Evolutionary conservation across 768 basidiomycete species (phyloP).

Genomic region (Lentinula sp.): DNA sequence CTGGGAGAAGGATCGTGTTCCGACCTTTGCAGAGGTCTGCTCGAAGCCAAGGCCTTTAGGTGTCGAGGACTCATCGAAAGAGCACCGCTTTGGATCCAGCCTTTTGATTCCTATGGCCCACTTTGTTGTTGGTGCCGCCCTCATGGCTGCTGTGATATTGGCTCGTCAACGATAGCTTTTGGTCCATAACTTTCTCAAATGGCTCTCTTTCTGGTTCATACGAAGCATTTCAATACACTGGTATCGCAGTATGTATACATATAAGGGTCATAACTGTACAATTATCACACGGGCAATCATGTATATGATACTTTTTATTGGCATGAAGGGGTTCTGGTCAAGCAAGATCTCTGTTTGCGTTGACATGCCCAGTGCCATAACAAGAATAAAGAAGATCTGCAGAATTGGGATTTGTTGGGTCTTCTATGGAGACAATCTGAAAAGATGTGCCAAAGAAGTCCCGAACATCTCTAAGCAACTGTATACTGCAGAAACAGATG

Average conservation of each 20-base stretch:
- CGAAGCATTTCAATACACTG: not conserved
- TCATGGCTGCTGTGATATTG: conserved; percentile 11
- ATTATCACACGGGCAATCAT: not conserved
- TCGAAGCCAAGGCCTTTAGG: conserved; percentile 13
- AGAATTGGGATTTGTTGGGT: conserved; percentile 42
- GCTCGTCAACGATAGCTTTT: not conserved
- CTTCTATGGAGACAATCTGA: conserved; percentile 66
- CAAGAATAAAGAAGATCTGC: conserved; percentile 79
- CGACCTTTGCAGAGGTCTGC: conserved; percentile 35
- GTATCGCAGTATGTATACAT: not conserved
- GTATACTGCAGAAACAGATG: conserved; percentile 54
- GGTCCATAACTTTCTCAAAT: too few relatives aligned
- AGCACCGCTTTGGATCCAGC: not conserved
- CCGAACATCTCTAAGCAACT: conserved; percentile 81
- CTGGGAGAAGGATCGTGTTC: conserved; percentile 66
- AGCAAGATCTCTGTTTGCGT: conserved; percentile 75
- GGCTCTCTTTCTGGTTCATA: too few relatives aligned
- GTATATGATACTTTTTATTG: not conserved
- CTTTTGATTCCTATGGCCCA: conserved; percentile 25
- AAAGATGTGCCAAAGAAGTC: conserved; percentile 88
- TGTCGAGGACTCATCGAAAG: not conserved
- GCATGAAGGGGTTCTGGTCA: conserved; percentile 22
- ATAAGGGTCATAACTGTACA: not conserved
- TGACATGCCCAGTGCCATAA: conserved; percentile 88
- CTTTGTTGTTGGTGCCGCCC: conserved; percentile 38